Evolutionary conservation across 495 filamentous ascomycete genomes (phyloP).

Genomic region (Tetracladium marchalianum): DNA sequence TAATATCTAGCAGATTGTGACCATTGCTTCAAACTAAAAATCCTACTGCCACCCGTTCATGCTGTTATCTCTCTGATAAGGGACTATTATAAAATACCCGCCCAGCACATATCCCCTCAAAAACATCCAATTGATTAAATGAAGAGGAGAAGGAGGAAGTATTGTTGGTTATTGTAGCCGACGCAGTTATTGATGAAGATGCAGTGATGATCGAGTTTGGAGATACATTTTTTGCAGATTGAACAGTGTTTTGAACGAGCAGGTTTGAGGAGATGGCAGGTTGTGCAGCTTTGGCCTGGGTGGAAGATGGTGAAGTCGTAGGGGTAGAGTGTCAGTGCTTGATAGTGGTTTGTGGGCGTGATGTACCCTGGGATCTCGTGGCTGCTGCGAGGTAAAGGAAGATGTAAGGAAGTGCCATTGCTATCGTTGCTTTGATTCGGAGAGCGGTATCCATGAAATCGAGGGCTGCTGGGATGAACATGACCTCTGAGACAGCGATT

Average conservation of each 20-base stretch:
- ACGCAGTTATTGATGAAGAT: slow-evolving; percentile 96
- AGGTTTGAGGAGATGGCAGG: slow-evolving; percentile 72
- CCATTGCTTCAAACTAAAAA: too few relatives aligned
- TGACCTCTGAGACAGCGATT: slow-evolving; percentile 45
- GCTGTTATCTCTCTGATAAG: too few relatives aligned
- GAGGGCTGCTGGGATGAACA: slow-evolving; percentile 60
- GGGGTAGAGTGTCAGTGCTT: slow-evolving; percentile 70
- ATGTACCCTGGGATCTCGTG: slow-evolving; percentile 60
- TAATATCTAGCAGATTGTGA: too few relatives aligned
- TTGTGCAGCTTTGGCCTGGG: slow-evolving; percentile 58
- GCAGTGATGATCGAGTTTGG: slow-evolving; percentile 84
- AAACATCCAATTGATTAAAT: too few relatives aligned
- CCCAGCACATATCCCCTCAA: too few relatives aligned
- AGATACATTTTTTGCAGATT: slow-evolving; percentile 75
- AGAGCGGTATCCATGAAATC: slow-evolving; percentile 38
- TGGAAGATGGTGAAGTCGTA: slow-evolving; percentile 85
- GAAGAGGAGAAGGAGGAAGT: slow-evolving; percentile 68
- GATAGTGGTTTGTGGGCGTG: slow-evolving; percentile 52
- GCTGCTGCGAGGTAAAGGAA: slow-evolving; percentile 69
- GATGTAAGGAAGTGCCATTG: slow-evolving; percentile 55
- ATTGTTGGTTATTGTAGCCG: slow-evolving; percentile 73
- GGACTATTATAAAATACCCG: too few relatives aligned
- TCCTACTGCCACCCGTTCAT: too few relatives aligned
- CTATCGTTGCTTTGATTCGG: slow-evolving; percentile 25
- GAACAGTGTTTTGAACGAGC: slow-evolving; percentile 93